Conservation (phyloP, 176 grass and related monocot species). For the Aegilops longissima region DNA sequence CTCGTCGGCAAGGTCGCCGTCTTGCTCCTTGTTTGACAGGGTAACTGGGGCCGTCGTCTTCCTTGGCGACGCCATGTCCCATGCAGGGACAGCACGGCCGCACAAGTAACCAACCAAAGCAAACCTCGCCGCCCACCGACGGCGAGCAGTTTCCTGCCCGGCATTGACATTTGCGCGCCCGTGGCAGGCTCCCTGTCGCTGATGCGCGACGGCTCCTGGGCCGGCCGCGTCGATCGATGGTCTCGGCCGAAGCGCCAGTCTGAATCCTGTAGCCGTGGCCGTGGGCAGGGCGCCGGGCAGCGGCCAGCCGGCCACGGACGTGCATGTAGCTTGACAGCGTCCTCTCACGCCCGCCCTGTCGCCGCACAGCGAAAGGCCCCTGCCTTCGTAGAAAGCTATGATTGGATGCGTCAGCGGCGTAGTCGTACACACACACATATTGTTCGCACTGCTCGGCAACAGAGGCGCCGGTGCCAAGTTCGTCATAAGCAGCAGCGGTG, state of each 20-base stretch:
- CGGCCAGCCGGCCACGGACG: not conserved
- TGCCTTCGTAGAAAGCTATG: not conserved
- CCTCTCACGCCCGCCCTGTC: not conserved
- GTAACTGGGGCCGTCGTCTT: too few relatives aligned
- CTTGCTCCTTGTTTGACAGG: too few relatives aligned
- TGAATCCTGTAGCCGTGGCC: not conserved
- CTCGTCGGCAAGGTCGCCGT: too few relatives aligned
- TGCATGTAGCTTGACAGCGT: slow-evolving; percentile 6
- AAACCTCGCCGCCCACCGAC: too few relatives aligned
- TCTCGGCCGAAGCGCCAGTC: not conserved
- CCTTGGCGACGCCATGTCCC: too few relatives aligned
- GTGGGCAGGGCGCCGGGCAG: not conserved
- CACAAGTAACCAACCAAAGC: too few relatives aligned
- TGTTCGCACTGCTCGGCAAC: slow-evolving; percentile 3
- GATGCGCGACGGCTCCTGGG: not conserved
- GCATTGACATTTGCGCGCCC: not conserved
- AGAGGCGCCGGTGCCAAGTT: not conserved
- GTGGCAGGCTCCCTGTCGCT: not conserved
- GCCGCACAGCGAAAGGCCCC: not conserved
- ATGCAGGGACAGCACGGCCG: too few relatives aligned
- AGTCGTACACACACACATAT: not conserved
- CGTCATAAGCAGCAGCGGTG: not conserved
- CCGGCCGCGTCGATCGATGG: too few relatives aligned
- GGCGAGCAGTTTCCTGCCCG: too few relatives aligned
- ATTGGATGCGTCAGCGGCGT: slow-evolving; percentile 11